A percentile compares a stretch with the other conserved stretches of the same genome.
phyloP scores from a whole-genome alignment of 2,329 filamentous ascomycete species.

The Aspergillus puulaauensis region DNA sequence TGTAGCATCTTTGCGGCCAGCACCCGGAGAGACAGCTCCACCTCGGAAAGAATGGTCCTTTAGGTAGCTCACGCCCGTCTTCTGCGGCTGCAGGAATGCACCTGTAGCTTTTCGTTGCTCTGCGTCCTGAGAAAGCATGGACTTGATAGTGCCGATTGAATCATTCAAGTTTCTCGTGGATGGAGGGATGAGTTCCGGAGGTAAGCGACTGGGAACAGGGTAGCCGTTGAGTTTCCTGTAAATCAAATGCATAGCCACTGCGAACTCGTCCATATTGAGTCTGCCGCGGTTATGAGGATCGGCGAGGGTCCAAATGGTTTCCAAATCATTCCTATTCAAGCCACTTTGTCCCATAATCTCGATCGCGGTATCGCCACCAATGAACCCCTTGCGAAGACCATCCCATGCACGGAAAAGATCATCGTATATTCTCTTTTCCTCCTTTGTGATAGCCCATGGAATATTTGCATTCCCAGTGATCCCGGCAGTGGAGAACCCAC shows the following conservation, averaged over 20 bases:
- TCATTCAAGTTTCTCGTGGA: slow-evolving; percentile 91
- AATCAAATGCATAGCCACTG: slow-evolving; percentile 98
- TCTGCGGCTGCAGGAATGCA: slow-evolving; percentile 86
- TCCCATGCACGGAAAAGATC: slow-evolving; percentile 96
- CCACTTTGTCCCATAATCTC: slow-evolving; percentile 98
- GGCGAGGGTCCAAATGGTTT: slow-evolving; percentile 90
- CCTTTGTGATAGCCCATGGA: slow-evolving; percentile 97
- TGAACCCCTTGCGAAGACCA: slow-evolving; percentile 87
- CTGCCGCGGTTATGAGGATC: slow-evolving; percentile 93
- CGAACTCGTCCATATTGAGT: slow-evolving; percentile 94
- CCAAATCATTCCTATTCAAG: slow-evolving; percentile 83
- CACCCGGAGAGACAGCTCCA: slow-evolving; percentile 55
- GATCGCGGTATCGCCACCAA: slow-evolving; percentile 87
- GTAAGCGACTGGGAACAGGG: slow-evolving; percentile 80
- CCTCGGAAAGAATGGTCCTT: slow-evolving; percentile 91
- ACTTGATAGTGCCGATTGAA: slow-evolving; percentile 91
- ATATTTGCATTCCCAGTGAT: slow-evolving; percentile 92
- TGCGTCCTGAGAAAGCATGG: slow-evolving; percentile 82
- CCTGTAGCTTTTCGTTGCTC: slow-evolving; percentile 86
- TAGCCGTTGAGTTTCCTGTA: slow-evolving; percentile 97
- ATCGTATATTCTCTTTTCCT: slow-evolving; percentile 97
- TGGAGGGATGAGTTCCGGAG: slow-evolving; percentile 88
- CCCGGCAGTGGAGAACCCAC: slow-evolving; percentile 78
- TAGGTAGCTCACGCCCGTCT: slow-evolving; percentile 96
- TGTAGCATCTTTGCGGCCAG: slow-evolving; percentile 84